A percentile compares a stretch with the other conserved stretches of the same genome.
phyloP scores from a whole-genome alignment of 2,329 filamentous ascomycete genomes.

The Botrytis fabae region DNA sequence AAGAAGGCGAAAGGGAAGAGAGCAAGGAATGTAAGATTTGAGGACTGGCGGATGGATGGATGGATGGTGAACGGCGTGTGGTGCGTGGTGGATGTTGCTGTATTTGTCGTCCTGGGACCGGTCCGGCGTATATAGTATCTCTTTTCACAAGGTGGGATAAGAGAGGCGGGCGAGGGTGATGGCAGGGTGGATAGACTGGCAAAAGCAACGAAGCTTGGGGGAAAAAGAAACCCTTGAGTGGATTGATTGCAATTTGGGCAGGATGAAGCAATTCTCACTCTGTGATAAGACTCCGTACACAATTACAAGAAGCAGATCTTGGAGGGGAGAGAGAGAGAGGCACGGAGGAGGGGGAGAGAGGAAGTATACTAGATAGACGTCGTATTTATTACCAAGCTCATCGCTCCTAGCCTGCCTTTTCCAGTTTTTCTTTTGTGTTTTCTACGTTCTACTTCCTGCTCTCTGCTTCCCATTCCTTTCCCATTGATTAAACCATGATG shows the following conservation, averaged over 20 bases:
- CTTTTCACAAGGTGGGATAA: neutral
- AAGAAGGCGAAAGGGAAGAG: neutral
- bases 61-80: neutral
- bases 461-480: neutral
- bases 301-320: neutral
- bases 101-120: neutral
- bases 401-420: neutral
- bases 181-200: neutral
- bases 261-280: neutral
- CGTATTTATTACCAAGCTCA: neutral
- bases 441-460: neutral
- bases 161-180: constrained; percentile 6
- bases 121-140: neutral
- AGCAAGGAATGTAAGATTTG: constrained; percentile 21
- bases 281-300: neutral
- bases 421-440: neutral
- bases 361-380: neutral
- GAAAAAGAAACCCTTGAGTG: neutral
- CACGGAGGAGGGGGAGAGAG: neutral
- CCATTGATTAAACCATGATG: neutral
- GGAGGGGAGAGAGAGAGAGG: neutral
- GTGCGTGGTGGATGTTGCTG: neutral
- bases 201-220: neutral
- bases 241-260: neutral
- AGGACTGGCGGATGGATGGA: neutral